Conservation (phyloP, 805 yeast genomes). For the Tanozyma kutaoensis region DNA sequence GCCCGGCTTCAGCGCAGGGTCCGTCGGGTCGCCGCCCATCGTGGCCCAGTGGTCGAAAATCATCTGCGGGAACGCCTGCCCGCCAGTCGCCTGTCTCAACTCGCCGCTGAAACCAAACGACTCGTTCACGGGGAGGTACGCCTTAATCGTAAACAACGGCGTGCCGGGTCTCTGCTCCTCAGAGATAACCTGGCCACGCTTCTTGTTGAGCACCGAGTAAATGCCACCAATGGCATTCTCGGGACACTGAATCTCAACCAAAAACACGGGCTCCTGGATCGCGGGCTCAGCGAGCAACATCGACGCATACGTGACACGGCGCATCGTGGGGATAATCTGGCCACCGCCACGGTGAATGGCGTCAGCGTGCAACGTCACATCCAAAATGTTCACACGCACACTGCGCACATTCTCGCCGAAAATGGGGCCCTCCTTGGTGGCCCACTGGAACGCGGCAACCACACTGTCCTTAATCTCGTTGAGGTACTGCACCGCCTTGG, state of each 20-base stretch:
- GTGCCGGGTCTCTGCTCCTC: conserved; percentile 99
- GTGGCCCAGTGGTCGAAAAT: conserved; percentile 98
- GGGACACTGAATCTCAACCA: conserved; percentile 99
- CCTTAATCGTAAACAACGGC: conserved; percentile 98
- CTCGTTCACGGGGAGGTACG: conserved; percentile 99
- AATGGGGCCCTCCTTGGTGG: conserved; percentile 98
- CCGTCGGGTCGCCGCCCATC: conserved; percentile 85
- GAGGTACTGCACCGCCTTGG: conserved; percentile 99
- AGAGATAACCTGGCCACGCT: conserved; percentile 99
- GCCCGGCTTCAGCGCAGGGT: conserved; percentile 59
- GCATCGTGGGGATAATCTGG: conserved; percentile 99
- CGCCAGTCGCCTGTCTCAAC: conserved; percentile 99
- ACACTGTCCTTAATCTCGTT: conserved; percentile 98
- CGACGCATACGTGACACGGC: conserved; percentile 98
- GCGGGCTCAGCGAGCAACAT: conserved; percentile 97
- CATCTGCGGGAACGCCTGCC: conserved; percentile 99
- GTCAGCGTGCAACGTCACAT: conserved; percentile 99
- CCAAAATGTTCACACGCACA: conserved; percentile 93
- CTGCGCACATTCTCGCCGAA: conserved; percentile 95
- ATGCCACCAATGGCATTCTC: conserved; percentile 99
- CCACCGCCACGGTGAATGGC: conserved; percentile 99
- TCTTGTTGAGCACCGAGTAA: conserved; percentile 97
- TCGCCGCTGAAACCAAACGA: conserved; percentile 99
- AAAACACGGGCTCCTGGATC: conserved; percentile 98
- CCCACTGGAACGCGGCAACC: conserved; percentile 99